These are phyloP conservation scores for Leucogyrophana mollusca DNA, from an alignment of 768 basidiomycete genomes.

Conservation along the genomic window DNA sequence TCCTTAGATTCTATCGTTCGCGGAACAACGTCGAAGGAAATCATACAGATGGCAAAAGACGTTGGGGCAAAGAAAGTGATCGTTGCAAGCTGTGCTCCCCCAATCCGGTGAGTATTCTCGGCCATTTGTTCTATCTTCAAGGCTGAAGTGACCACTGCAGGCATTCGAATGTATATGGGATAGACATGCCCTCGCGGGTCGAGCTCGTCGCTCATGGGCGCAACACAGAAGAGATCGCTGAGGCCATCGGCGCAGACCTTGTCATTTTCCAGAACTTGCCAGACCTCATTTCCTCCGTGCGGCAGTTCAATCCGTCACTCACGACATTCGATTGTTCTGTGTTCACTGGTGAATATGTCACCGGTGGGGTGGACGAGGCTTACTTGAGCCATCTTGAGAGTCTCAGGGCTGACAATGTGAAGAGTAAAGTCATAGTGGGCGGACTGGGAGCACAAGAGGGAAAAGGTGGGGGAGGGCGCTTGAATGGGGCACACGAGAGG, in stretches of 20 bases:
- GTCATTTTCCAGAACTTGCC: slow-evolving; percentile 93
- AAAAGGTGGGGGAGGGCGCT: slow-evolving; percentile 30
- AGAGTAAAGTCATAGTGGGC: slow-evolving; percentile 45
- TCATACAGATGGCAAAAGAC: slow-evolving; percentile 98
- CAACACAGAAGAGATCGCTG: slow-evolving; percentile 67
- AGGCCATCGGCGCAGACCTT: slow-evolving; percentile 89
- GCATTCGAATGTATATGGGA: slow-evolving; percentile 95
- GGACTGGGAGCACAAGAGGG: slow-evolving; percentile 33
- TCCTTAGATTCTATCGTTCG: slow-evolving; percentile 99
- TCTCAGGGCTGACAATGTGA: slow-evolving; percentile 79
- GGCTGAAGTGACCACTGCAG: slow-evolving; percentile 33
- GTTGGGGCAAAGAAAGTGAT: slow-evolving; percentile 96
- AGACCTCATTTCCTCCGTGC: slow-evolving; percentile 84
- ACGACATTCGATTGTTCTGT: slow-evolving; percentile 92
- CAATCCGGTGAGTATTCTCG: slow-evolving; percentile 65
- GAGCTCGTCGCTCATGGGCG: slow-evolving; percentile 90
- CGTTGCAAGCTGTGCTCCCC: slow-evolving; percentile 95
- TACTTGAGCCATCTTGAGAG: slow-evolving; percentile 78
- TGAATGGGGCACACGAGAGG: slow-evolving; percentile 16
- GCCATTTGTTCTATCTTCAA: not conserved
- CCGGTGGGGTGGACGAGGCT: slow-evolving; percentile 82
- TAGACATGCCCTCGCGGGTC: slow-evolving; percentile 96
- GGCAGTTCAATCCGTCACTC: slow-evolving; percentile 79
- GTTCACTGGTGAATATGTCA: slow-evolving; percentile 96
- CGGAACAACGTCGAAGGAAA: slow-evolving; percentile 98